These are phyloP conservation scores for Tricholomella constricta DNA, from an alignment of 768 basidiomycete genomes.

Conservation along the genomic window DNA sequence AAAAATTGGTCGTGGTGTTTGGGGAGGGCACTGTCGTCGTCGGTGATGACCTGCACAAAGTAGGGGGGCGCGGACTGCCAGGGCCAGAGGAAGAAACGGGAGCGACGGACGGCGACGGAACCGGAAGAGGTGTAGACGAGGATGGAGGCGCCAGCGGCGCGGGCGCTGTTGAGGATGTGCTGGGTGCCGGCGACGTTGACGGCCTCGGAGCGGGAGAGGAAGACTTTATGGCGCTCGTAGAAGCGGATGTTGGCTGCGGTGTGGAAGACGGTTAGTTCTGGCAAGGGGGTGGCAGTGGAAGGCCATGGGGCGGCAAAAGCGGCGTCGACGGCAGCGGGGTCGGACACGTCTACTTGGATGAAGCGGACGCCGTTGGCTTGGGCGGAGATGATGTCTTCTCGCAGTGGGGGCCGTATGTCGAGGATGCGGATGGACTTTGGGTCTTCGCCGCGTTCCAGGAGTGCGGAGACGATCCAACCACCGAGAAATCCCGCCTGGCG, in stretches of 20 bases:
- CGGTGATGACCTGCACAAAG: conserved; percentile 65
- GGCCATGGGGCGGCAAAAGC: conserved; percentile 73
- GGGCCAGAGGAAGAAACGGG: conserved; percentile 71
- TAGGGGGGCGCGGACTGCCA: conserved; percentile 63
- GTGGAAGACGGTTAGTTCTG: conserved; percentile 69
- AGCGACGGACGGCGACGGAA: conserved; percentile 57
- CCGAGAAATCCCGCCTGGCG: conserved; percentile 74
- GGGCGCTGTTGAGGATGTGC: conserved; percentile 65
- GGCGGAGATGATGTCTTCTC: conserved; percentile 56
- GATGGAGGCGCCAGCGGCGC: conserved; percentile 51
- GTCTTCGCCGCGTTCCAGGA: conserved; percentile 72
- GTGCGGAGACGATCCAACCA: conserved; percentile 73
- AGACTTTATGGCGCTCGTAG: conserved; percentile 58
- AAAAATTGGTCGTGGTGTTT: conserved; percentile 63
- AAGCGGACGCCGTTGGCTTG: conserved; percentile 56
- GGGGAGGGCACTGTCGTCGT: conserved; percentile 56
- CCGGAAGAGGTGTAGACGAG: conserved; percentile 78
- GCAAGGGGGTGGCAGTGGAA: conserved; percentile 18
- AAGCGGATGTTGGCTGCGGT: conserved; percentile 80
- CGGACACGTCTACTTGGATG: conserved; percentile 58
- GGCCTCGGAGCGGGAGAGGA: conserved; percentile 54
- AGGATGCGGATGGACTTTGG: conserved; percentile 63
- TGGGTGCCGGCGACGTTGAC: conserved; percentile 71
- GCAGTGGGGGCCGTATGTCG: conserved; percentile 64
- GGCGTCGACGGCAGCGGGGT: conserved; percentile 50